Conservation (phyloP, 2,329 filamentous ascomycete species). For the Fusarium vanettenii region DNA sequence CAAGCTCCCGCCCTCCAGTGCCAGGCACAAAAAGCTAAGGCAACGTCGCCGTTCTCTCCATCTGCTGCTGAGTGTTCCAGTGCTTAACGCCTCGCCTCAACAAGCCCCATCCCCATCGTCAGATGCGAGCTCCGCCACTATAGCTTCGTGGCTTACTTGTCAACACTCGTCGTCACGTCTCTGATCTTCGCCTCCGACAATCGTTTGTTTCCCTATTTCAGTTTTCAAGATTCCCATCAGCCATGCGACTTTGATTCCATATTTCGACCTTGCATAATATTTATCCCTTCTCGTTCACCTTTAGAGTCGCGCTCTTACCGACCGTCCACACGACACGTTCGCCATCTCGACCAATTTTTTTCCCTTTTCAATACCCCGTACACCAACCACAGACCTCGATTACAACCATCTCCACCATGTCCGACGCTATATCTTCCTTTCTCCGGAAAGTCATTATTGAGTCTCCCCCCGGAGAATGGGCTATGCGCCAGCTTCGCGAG, state of each 20-base stretch:
- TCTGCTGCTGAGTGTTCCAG: conserved; percentile 9
- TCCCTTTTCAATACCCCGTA: conserved; percentile 9
- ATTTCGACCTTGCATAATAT: conserved; percentile 1
- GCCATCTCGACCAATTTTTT: conserved; percentile 28
- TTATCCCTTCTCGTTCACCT: conserved; percentile 5
- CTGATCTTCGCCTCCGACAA: conserved; percentile 31
- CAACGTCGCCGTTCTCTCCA: conserved; percentile 6
- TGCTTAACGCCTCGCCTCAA: conserved; percentile 38
- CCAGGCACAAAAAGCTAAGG: conserved; percentile 39
- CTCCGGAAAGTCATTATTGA: conserved; percentile 78
- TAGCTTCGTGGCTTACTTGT: conserved; percentile 43
- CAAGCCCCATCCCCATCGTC: conserved; percentile 45
- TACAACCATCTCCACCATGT: conserved; percentile 53
- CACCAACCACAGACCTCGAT: conserved; percentile 6
- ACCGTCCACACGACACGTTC: conserved; percentile 29
- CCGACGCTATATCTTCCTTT: conserved; percentile 63
- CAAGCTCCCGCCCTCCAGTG: conserved; percentile 31
- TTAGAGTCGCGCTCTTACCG: conserved; percentile 10
- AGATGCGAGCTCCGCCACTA: conserved; percentile 45
- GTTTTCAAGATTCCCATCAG: conserved; percentile 19
- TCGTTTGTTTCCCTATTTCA: conserved; percentile 9
- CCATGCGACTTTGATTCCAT: conserved; percentile 11
- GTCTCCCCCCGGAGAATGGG: conserved; percentile 93
- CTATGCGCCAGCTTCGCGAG: conserved; percentile 81
- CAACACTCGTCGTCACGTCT: conserved; percentile 36